Evolutionary conservation across 2,329 filamentous ascomycete species (phyloP), one percentile per base, ranked within the genome.

Genomic region (Orbilia ellipsospora): DNA sequence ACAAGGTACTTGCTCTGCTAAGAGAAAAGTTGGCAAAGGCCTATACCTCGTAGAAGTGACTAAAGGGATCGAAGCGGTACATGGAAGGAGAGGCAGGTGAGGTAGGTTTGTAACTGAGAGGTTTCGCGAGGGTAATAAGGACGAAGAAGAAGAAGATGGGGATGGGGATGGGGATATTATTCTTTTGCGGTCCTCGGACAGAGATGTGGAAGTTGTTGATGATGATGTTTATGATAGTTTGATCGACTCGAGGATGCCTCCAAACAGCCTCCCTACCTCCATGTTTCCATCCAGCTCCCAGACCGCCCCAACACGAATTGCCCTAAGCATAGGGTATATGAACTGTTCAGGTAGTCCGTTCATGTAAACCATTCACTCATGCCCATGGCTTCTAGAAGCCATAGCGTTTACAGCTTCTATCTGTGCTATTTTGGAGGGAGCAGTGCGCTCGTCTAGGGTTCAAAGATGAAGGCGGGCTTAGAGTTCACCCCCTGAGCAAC

Each of bases 281-380:
- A 12, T 6, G 16, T 48, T 48, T 48, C 10, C 15, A n/a, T 48
- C 6, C 44, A 48, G 44, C 44, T 15, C 44, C 31, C 5, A 36
- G 31, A 10, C 31, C 1, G 8, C 5, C 5, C 51, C 51, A 55
- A 55, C 51, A 55, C 51, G 51, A 36, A n/a, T 13, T 55, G 51
- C 51, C 51, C 51, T 55, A 55, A 36, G 51, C 51, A 4, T 55
- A 55, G 23, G 51, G 20, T 8, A 18, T 31, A 15, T 6, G 13
- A 20, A 55, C 23, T 20, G 16, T 6, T 48, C 16, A 15, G 44
- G 13, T 48, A n/a, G 44, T 4, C 44, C 5, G 16, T n/a, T 48
- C 16, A 48, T 48, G 44, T 48, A n/a, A 13, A 48, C 44, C 6
- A 13, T 48, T 48, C 13, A 10, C 10, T 36, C 6, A 36, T 36